Base-by-base conservation (phyloP, 2,329 filamentous ascomycete species). In the Fusarium secorum region DNA sequence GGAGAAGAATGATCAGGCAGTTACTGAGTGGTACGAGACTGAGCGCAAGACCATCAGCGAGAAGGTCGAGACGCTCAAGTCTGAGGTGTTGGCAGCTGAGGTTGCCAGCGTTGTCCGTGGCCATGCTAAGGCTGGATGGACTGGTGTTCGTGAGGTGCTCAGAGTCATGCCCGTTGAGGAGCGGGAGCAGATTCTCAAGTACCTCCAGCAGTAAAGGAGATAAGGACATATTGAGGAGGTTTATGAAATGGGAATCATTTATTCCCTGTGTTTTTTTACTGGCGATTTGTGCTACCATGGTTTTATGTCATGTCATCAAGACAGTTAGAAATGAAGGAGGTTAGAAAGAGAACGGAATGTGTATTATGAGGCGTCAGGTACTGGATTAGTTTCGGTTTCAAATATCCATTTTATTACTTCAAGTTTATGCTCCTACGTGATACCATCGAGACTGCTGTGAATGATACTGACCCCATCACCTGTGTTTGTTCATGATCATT, bases 21-120 rank as follows among this genome's bases (percentile, higher is more conserved):
- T 98, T 32, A 93, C 95, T 7, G 88, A 91, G 75, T 99, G 96
- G 96, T 98, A 98, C 80, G 96, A 99, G 86, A 91, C 95, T 84
- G 96, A 98, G 84, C 88, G 93, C 79, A 93, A 95, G 86, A 84
- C 85, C 42, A 90, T 99, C 54, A 88, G 92, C 70, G 88, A 91
- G 70, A 97, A 96, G 88, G 89, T 98, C 32, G 94, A 98, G 80
- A 83, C 86, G 17, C 86, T 98, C 77, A 96, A 94, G 88, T 87
- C 88, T 9, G 93, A 97, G 66, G 87, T 89, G 44, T 86, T 86
- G 49, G 80, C 84, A 20, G 76, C 77, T n/a, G 82, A 86, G 74
- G 79, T 86, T 67, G 81, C 82, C n/a, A 79, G 79, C 22, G 76
- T 86, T 35, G 76, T 87, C 60, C 81, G 83, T 32, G 76, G 77